A percentile compares a stretch with the other conserved stretches of the same genome.
Conservation (phyloP, 139 green algal genomes). For the Coccomyxa sp. region DNA sequence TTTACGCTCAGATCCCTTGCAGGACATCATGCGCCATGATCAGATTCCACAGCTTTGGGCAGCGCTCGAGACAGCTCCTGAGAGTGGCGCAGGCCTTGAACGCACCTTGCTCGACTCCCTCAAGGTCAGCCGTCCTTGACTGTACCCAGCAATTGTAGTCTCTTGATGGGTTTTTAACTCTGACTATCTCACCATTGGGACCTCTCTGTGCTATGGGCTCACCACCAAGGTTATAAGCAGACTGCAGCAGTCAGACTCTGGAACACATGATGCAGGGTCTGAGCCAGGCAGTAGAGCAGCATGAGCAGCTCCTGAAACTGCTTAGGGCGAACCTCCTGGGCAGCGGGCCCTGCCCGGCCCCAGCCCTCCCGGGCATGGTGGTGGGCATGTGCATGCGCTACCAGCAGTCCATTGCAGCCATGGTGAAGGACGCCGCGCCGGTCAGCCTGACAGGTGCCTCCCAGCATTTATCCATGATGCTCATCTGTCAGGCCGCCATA, state of each 20-base stretch:
- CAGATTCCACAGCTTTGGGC: conserved; percentile 11
- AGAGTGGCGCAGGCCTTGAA: too few species aligned
- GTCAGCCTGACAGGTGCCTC: conserved; percentile 31
- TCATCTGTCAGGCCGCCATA: too few species aligned
- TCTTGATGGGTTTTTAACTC: too few species aligned
- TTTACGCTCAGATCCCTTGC: background rate
- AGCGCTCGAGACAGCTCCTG: background rate
- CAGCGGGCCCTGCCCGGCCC: background rate
- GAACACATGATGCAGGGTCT: conserved; percentile 4
- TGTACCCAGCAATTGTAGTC: too few species aligned
- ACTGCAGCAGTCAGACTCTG: too few species aligned
- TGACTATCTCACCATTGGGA: too few species aligned
- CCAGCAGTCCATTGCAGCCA: background rate
- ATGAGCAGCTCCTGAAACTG: background rate
- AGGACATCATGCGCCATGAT: conserved; percentile 2
- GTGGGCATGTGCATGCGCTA: conserved; percentile 7
- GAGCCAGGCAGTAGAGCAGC: background rate
- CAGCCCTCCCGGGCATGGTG: background rate
- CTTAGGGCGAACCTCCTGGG: conserved; percentile 8
- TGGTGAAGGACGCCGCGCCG: conserved; percentile 11
- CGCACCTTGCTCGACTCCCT: too few species aligned
- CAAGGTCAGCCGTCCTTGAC: too few species aligned
- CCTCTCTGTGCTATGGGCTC: too few species aligned
- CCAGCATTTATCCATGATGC: too few species aligned
- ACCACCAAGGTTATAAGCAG: too few species aligned